phyloP scores from a whole-genome alignment of 2,329 filamentous ascomycete species.

The Colletotrichum truncatum region DNA sequence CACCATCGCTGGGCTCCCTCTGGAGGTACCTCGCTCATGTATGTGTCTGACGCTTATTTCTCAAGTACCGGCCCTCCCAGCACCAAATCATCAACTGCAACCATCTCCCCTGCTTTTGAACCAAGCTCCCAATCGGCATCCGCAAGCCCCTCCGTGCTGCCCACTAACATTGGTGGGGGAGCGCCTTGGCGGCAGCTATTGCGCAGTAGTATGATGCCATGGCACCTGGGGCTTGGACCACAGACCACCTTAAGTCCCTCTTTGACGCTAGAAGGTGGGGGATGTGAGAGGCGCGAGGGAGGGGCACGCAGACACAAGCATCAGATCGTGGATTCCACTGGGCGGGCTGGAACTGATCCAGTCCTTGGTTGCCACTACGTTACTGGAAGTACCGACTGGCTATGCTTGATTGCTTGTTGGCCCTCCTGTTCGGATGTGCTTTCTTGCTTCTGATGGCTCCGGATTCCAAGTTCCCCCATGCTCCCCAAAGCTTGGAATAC shows the following conservation, averaged over 20 bases:
- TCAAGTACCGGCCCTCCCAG: constrained; percentile 1
- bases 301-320: constrained; percentile 19
- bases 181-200: constrained; percentile 28
- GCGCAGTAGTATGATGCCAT: constrained; percentile 31
- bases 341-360: neutral
- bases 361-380: neutral
- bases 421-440: constrained; percentile 4
- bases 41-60: neutral
- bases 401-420: constrained; percentile 10
- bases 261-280: constrained; percentile 6
- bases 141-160: constrained; percentile 23
- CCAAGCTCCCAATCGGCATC: constrained; percentile 30
- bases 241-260: constrained; percentile 10
- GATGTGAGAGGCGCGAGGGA: constrained; percentile 12
- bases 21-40: constrained; percentile 7
- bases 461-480: constrained; percentile 5
- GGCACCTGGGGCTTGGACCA: constrained; percentile 25
- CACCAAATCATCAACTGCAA: neutral
- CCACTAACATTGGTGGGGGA: constrained; percentile 27
- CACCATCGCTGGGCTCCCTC: neutral
- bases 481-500: constrained; percentile 26
- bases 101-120: constrained; percentile 16
- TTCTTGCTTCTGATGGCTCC: constrained; percentile 29
- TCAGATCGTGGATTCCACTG: constrained; percentile 23
- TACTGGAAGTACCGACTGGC: constrained; percentile 2